A percentile compares a stretch with the other conserved stretches of the same genome.
phyloP scores from a whole-genome alignment of 192 early-diverging fungal genomes.

The Mortierella antarctica region DNA sequence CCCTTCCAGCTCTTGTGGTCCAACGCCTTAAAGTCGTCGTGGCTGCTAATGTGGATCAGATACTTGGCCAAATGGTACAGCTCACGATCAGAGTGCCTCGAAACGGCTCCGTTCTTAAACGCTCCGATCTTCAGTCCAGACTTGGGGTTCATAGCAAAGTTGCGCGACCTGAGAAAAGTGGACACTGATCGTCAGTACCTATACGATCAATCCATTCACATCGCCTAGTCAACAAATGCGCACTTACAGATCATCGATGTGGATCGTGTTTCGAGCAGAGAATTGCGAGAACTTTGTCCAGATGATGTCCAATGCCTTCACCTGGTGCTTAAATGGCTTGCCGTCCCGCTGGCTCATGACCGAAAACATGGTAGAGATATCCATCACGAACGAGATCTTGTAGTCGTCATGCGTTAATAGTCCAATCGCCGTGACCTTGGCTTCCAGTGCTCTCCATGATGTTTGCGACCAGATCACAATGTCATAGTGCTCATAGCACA shows the following conservation, averaged over 20 bases:
- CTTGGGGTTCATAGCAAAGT: conserved; percentile 81
- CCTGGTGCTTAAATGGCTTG: conserved; percentile 67
- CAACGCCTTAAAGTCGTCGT: conserved; percentile 63
- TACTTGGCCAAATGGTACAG: conserved; percentile 69
- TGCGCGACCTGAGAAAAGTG: conserved; percentile 54
- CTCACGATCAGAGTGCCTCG: conserved; percentile 63
- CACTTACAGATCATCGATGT: conserved; percentile 75
- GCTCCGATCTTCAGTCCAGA: conserved; percentile 74
- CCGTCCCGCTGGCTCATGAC: conserved; percentile 67
- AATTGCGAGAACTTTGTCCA: conserved; percentile 69
- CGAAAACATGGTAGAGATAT: conserved; percentile 76
- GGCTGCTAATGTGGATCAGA: conserved; percentile 64
- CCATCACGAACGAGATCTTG: conserved; percentile 76
- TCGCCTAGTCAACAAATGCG: not conserved
- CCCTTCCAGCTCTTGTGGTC: conserved; percentile 68
- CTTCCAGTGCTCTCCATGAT: conserved; percentile 74
- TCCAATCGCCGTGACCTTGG: conserved; percentile 80
- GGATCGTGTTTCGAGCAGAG: conserved; percentile 67
- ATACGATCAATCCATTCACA: not conserved
- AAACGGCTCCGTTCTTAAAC: conserved; percentile 67
- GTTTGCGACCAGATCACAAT: conserved; percentile 86
- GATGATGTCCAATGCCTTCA: conserved; percentile 78
- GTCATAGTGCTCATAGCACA: conserved; percentile 75
- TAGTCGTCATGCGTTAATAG: conserved; percentile 71
- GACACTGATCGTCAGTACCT: not conserved